Base-by-base conservation (phyloP, 2,329 filamentous ascomycete genomes). In the Penicillium palitans region DNA sequence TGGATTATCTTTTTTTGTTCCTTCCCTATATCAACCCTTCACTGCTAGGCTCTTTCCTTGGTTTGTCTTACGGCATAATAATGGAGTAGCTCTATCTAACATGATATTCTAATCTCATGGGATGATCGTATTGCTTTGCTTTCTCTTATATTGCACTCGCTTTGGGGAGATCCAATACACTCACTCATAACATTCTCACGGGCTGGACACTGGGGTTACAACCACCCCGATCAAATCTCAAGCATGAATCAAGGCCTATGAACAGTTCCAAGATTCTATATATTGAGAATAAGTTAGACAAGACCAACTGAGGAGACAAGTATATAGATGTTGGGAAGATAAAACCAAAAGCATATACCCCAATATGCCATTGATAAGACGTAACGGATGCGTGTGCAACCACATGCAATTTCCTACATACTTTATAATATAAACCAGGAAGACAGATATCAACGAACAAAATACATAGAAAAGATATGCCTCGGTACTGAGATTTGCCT, bases 311-410 rank as follows among this genome's bases (percentile, higher is more conserved):
- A 31, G 57, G 54, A 49, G 33, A 42, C 35, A 58, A 47, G 4
- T 25, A 46, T 35, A 61, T 55, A 46, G 51, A 60, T 44, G 46
- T 52, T 55, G 31, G 45, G 53, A 61, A 59, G 35, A 52, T 37
- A 8, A 31, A 24, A 27, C 15, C 21, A 25, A 25, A 21, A 40
- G 3, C 37, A 15, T 12, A 13, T 41, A 24, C 12, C 13, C 21
- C 13, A 40, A 40, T 4, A 46, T 31, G 2, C 15, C 6, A 33
- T 33, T 33, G 31, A 33, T 15, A 33, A 6, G 5, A 46, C 13
- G 44, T 12, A 17, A 24, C n/a, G 13, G 3, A 21, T 21, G 19
- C 29, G n/a, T 21, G 10, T 17, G 12, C 4, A 42, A 17, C 7
- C 15, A 41, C n/a, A 42, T 49, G 35, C 2, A 33, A 33, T 15